These are phyloP conservation scores for Candida patagonica DNA, from an alignment of 805 yeast species.

Conservation along the genomic window DNA sequence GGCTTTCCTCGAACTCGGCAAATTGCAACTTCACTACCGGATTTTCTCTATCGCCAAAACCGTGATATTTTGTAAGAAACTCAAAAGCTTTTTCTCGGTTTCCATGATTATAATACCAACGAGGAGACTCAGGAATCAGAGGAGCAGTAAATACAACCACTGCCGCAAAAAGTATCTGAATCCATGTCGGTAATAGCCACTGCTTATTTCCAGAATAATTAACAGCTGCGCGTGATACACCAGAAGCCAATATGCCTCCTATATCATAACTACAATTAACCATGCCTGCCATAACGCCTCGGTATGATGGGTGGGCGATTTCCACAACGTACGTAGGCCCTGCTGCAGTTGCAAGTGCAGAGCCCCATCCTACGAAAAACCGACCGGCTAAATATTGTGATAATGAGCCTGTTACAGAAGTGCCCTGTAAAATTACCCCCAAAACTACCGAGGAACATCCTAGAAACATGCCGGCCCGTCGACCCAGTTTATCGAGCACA, in stretches of 20 bases:
- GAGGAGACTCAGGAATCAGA: conserved; percentile 11
- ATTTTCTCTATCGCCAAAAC: conserved; percentile 8
- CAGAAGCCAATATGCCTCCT: conserved; percentile 14
- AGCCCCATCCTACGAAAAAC: conserved; percentile 14
- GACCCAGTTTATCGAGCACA: conserved; percentile 10
- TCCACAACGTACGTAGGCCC: conserved; percentile 14
- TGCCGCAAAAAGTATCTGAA: conserved; percentile 12
- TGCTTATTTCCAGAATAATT: conserved; percentile 5
- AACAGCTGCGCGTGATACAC: conserved; percentile 10
- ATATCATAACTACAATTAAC: conserved; percentile 13
- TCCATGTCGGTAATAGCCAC: conserved; percentile 14
- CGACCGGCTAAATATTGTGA: conserved; percentile 12
- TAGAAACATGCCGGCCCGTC: conserved; percentile 11
- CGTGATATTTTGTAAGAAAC: conserved; percentile 12
- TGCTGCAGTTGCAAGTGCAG: conserved; percentile 9
- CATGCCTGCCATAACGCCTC: conserved; percentile 16
- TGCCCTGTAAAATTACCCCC: conserved; percentile 11
- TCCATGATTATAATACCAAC: conserved; percentile 14
- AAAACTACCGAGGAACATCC: conserved; percentile 8
- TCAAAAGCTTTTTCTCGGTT: conserved; percentile 8
- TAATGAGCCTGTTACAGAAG: conserved; percentile 4
- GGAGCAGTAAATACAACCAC: conserved; percentile 6
- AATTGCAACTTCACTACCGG: conserved; percentile 10
- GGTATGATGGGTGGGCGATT: conserved; percentile 15
- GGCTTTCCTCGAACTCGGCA: conserved; percentile 9